Conservation (phyloP, 116 monocot species). For the Posidonia oceanica region DNA sequence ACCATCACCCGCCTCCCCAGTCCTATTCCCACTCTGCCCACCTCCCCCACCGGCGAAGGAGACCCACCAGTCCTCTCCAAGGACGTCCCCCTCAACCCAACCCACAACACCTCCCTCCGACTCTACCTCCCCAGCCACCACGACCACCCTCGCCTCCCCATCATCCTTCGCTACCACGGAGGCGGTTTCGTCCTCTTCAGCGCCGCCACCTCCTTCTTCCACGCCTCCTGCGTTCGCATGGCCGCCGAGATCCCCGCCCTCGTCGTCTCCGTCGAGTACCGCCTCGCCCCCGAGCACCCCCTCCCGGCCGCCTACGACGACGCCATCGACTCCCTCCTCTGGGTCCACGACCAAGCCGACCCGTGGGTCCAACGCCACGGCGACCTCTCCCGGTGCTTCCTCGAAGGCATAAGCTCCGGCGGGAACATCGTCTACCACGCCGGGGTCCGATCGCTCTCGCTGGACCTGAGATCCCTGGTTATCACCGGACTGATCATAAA, state of each 20-base stretch:
- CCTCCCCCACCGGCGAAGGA: slow-evolving; percentile 1
- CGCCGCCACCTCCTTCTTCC: background rate
- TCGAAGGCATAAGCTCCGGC: slow-evolving; percentile 40
- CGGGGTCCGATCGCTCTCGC: background rate
- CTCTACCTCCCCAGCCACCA: slow-evolving; percentile 33
- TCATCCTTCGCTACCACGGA: slow-evolving; percentile 7
- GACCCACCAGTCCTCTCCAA: slow-evolving; percentile 27
- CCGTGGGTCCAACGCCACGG: slow-evolving; percentile 18
- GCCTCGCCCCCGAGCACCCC: slow-evolving; percentile 14
- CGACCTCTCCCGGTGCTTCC: slow-evolving; percentile 33
- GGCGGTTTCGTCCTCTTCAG: slow-evolving; percentile 15
- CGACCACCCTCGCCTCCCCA: slow-evolving; percentile 3
- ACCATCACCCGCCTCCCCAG: background rate
- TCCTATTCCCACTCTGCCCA: slow-evolving; percentile 1
- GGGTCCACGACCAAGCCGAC: background rate
- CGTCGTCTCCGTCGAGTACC: slow-evolving; percentile 11
- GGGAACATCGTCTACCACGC: slow-evolving; percentile 35
- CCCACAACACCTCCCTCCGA: slow-evolving; percentile 40
- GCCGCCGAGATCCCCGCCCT: slow-evolving; percentile 5
- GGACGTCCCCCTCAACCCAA: slow-evolving; percentile 45
- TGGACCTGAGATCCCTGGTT: slow-evolving; percentile 4
- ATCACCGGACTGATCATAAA: slow-evolving; percentile 18
- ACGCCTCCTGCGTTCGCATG: slow-evolving; percentile 1
- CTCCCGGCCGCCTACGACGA: slow-evolving; percentile 17
- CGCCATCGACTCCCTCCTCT: slow-evolving; percentile 5